Conservation (phyloP, 257 asterid genomes). For the Jasminum sambac region DNA sequence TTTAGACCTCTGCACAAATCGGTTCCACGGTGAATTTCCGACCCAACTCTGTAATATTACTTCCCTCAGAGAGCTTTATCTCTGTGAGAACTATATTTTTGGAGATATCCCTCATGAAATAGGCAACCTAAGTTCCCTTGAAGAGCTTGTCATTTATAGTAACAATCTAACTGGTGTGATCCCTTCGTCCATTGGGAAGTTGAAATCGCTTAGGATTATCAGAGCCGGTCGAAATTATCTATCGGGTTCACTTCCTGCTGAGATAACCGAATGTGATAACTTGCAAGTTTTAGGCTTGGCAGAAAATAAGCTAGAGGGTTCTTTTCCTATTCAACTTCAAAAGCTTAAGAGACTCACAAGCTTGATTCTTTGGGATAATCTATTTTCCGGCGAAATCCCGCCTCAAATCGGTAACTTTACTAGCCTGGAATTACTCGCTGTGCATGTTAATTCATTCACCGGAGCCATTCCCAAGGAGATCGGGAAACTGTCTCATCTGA, state of each 20-base stretch:
- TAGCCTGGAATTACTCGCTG: constrained; percentile 61
- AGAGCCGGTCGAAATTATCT: constrained; percentile 65
- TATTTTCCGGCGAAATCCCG: constrained; percentile 64
- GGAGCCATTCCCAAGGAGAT: constrained; percentile 68
- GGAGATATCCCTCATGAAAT: constrained; percentile 69
- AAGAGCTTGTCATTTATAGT: constrained; percentile 79
- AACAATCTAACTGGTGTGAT: constrained; percentile 73
- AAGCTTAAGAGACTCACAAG: constrained; percentile 48
- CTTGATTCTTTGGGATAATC: constrained; percentile 66
- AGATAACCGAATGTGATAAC: constrained; percentile 61
- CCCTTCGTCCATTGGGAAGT: constrained; percentile 54
- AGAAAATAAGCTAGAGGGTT: constrained; percentile 62
- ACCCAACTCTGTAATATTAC: constrained; percentile 43
- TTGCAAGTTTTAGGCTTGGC: constrained; percentile 66
- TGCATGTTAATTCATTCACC: constrained; percentile 56
- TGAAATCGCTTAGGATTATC: constrained; percentile 60
- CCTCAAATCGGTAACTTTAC: constrained; percentile 73
- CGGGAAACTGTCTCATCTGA: constrained; percentile 51
- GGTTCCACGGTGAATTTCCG: constrained; percentile 59
- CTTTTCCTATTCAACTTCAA: constrained; percentile 64
- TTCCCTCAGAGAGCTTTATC: constrained; percentile 57
- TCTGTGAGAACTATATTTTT: constrained; percentile 70
- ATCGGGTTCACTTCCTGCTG: constrained; percentile 66
- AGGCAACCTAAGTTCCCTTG: constrained; percentile 51
- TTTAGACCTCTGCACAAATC: constrained; percentile 80